These are phyloP conservation scores for Cryphonectria parasitica DNA, from an alignment of 2,329 filamentous ascomycete species.

Conservation along the genomic window DNA sequence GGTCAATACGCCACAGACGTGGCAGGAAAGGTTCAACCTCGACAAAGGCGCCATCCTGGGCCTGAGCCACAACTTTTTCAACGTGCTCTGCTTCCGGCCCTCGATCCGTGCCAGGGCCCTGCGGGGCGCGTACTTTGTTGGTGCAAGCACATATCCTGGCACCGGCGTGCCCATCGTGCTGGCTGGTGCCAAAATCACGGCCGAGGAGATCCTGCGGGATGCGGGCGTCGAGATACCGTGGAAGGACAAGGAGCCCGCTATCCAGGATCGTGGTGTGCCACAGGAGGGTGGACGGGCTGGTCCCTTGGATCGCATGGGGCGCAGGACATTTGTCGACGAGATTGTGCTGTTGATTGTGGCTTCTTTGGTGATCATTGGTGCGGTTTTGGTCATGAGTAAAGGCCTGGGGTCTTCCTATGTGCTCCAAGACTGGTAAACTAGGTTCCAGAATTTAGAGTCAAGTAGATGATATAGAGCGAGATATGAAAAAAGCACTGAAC, in stretches of 20 bases:
- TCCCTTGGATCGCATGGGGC: constrained; percentile 23
- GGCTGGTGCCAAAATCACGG: constrained; percentile 66
- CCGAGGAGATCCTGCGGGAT: constrained; percentile 48
- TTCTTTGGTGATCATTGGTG: not conserved
- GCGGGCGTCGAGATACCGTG: constrained; percentile 38
- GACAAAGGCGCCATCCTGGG: constrained; percentile 76
- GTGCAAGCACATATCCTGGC: constrained; percentile 75
- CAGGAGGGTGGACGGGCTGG: constrained; percentile 28
- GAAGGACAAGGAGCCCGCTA: constrained; percentile 31
- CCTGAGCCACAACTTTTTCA: constrained; percentile 74
- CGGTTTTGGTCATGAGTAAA: not conserved
- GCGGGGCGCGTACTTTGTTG: constrained; percentile 68
- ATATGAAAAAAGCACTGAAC: not conserved
- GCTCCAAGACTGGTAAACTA: not conserved
- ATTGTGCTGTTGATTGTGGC: constrained; percentile 6
- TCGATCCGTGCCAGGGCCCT: constrained; percentile 57
- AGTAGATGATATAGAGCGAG: not conserved
- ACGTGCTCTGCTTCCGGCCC: constrained; percentile 69
- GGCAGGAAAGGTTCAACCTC: constrained; percentile 72
- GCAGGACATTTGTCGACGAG: constrained; percentile 23
- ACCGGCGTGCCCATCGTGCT: constrained; percentile 76
- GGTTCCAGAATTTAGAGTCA: not conserved
- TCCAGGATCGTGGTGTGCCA: constrained; percentile 32
- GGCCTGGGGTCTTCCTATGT: not conserved
- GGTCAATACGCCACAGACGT: constrained; percentile 67